phyloP scores from a whole-genome alignment of 139 green algal species.

The Auxenochlorella pyrenoidosa region DNA sequence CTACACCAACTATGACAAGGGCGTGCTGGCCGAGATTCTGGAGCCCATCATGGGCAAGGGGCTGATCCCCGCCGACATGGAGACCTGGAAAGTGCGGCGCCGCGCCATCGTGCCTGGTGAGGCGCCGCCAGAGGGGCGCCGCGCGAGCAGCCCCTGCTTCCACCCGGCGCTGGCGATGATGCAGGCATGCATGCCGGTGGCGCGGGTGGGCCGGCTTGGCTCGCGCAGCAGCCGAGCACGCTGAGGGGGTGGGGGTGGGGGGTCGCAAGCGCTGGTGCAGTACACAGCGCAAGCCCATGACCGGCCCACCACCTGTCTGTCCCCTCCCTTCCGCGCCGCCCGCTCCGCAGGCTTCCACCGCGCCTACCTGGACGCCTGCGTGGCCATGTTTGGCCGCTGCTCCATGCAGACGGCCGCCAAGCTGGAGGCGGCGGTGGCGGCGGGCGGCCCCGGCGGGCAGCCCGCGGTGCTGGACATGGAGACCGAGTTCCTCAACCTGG shows the following conservation, averaged over 20 bases:
- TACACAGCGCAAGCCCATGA: no score
- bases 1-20: constrained; percentile 95
- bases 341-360: constrained; percentile 86
- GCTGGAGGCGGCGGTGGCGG: background rate
- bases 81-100: constrained; percentile 90
- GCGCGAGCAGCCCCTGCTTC: no score
- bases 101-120: constrained; percentile 86
- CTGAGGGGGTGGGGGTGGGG: no score
- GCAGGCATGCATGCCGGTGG: no score
- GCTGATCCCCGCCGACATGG: constrained; percentile 93
- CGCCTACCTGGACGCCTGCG: constrained; percentile 92
- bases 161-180: no score
- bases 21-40: constrained; percentile 98
- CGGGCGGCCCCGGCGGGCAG: background rate
- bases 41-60: constrained; percentile 99
- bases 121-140: background rate
- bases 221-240: no score
- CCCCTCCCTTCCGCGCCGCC: background rate
- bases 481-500: constrained; percentile 92
- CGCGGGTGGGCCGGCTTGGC: no score
- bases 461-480: constrained; percentile 92
- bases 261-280: no score
- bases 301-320: no score
- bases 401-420: background rate
- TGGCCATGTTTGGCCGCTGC: constrained; percentile 88